Base-by-base conservation (phyloP, 352 stramenopile species). In the Globisporangium rhizosaccharum region DNA sequence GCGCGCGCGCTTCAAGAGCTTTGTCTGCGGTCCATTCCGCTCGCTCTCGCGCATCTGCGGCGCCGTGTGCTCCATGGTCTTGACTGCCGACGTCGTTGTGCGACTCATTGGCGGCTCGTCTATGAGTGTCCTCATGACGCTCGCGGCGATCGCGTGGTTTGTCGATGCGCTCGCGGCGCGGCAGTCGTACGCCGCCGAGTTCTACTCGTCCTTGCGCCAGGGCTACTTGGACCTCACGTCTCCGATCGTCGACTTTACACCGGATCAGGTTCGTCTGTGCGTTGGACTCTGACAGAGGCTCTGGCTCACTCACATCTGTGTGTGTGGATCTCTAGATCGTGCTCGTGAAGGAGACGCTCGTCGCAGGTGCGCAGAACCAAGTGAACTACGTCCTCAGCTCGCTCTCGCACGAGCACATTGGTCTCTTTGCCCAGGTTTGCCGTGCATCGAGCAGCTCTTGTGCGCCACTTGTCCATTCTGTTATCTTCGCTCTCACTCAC, bases 361-460 rank as follows among this genome's bases (percentile, higher is more conserved):
- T 88, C 0, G 78, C 76, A 42, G 83, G 83, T 20, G 84, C 78
- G 8, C 77, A 88, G 53, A 88, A 92, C 56, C 85, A 92, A 82
- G 83, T 89, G n/a, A 88, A 90, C 53, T 94, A 90, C 46, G 85
- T 92, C 4, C 65, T 94, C 28, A 92, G 82, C 56, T 92, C 80
- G 18, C 63, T 94, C 15, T 86, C 80, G 0, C 75, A 87, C 20
- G 67, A 82, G 39, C 85, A 94, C 55, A 87, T 94, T 53, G 71
- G 74, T 8, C 61, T 90, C 17, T 91, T 94, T 57, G 70, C 82
- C 10, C 75, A 84, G 56, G 85, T 92, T 53, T 36, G 18, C 37
- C 2, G 15, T 48, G 25, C 17, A 8, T 55, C 23, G 15, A 53
- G n/a, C 23, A 7, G 5, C 14, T 44, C n/a, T 48, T 20, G 33